Evolutionary conservation across 345 rosid genomes (phyloP), one percentile per base, ranked within the genome.

Genomic region (Orychophragmus violaceus): DNA sequence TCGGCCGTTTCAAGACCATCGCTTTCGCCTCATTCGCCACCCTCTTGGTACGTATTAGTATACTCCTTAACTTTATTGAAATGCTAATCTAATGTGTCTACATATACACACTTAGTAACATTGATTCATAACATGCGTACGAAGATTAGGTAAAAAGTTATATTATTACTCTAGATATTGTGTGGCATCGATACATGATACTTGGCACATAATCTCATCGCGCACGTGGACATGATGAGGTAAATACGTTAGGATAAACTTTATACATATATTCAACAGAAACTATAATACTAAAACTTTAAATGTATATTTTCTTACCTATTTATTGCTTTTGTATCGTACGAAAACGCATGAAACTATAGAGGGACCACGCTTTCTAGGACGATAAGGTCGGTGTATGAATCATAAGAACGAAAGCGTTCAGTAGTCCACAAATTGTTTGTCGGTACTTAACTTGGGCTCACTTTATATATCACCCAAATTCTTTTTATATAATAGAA

Each of bases 1-100:
- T 60, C 6, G 92, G 89, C 41, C 75, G 86, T n/a, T 86, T 82
- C 70, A 75, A 71, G 48, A 86, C 89, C 63, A 84, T 86, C 37
- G 84, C 79, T 25, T 63, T 74, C 37, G 84, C 79, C 14, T 84
- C 89, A 35, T 62, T 84, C 28, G 76, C 82, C 30, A 68, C 95
- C 5, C 57, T 89, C 19, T 28, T 89, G 78, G 98, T 89, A 82
- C 24, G 74, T 60, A 7, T 44, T 55, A 55, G 41, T 54, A 30
- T 8, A 64, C 35, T 27, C 23, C 35, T 56, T 24, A n/a, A 19
- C 19, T 55, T 17, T 11, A 16, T 25, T 13, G 1, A 42, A 62
- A 71, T 6, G 10, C 6, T 63, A 45, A 50, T 51, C 36, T 46
- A 12, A 22, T 45, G 23, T 24, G 39, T 69, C 24, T 27, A 32